Conservation (phyloP, 176 grass and related monocot species). For the Coix lacrymajobi region DNA sequence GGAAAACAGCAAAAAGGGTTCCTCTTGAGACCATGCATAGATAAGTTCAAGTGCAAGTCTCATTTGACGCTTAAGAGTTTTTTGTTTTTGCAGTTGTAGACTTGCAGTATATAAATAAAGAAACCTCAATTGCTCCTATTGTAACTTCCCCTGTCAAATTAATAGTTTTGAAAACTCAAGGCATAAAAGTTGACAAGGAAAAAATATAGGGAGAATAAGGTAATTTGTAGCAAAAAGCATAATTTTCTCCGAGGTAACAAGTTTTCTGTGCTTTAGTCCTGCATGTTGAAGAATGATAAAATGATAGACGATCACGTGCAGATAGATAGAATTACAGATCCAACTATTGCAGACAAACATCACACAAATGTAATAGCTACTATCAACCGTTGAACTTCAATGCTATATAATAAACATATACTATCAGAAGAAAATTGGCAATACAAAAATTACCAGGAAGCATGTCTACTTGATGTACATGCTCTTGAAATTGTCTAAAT, state of each 20-base stretch:
- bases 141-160: neutral
- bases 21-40: neutral
- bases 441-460: constrained; percentile 56
- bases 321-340: neutral
- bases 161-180: neutral
- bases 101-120: neutral
- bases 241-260: neutral
- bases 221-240: neutral
- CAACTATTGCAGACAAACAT: neutral
- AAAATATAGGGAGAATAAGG: too few relatives aligned
- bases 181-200: neutral
- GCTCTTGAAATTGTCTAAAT: constrained; percentile 32
- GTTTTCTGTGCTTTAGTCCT: neutral
- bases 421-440: neutral
- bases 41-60: neutral
- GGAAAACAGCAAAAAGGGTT: too few relatives aligned
- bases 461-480: constrained; percentile 49
- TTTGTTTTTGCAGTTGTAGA: neutral
- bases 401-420: neutral
- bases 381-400: too few relatives aligned
- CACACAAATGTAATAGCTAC: too few relatives aligned
- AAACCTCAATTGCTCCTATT: neutral
- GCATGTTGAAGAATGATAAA: neutral
- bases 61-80: neutral
- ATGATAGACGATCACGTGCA: neutral